These are phyloP conservation scores for Hericium alpestre DNA, from an alignment of 768 basidiomycete species.

Conservation along the genomic window DNA sequence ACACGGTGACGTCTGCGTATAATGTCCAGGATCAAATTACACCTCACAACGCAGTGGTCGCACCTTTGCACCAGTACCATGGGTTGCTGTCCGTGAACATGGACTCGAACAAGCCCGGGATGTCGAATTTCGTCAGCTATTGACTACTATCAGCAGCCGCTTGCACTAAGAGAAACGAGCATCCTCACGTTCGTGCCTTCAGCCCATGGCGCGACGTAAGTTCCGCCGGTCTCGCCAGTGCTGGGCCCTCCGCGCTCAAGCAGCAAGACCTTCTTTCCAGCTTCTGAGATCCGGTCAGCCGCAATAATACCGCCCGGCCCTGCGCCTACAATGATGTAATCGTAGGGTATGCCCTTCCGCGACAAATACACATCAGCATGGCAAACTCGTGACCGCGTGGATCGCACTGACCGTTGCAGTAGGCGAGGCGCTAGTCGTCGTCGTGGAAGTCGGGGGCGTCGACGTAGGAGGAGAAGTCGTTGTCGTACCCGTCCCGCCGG, in stretches of 20 bases:
- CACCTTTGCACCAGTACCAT: slow-evolving; percentile 60
- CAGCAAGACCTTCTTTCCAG: slow-evolving; percentile 52
- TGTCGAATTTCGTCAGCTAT: slow-evolving; percentile 55
- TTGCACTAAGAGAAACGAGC: neutral
- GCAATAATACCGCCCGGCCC: slow-evolving; percentile 2
- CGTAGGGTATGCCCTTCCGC: slow-evolving; percentile 15
- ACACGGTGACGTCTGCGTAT: slow-evolving; percentile 42
- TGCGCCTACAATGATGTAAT: slow-evolving; percentile 1
- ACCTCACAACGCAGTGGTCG: neutral
- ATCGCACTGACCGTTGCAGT: neutral
- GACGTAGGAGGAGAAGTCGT: slow-evolving; percentile 19
- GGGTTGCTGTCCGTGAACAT: slow-evolving; percentile 49
- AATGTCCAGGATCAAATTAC: neutral
- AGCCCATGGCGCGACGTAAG: slow-evolving; percentile 41
- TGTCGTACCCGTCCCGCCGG: slow-evolving; percentile 30
- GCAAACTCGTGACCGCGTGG: neutral
- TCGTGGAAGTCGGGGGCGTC: slow-evolving; percentile 23
- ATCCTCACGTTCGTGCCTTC: slow-evolving; percentile 31
- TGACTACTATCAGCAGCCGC: neutral
- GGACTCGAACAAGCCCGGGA: slow-evolving; percentile 55
- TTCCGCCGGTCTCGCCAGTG: slow-evolving; percentile 48
- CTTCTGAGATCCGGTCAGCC: slow-evolving; percentile 18
- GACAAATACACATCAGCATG: neutral
- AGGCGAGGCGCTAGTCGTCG: slow-evolving; percentile 22
- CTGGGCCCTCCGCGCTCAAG: slow-evolving; percentile 57